Percentiles rank a stretch among this genome's conserved stretches.
Conservation (phyloP, 116 monocot genomes). For the Phalaenopsis hybrid region DNA sequence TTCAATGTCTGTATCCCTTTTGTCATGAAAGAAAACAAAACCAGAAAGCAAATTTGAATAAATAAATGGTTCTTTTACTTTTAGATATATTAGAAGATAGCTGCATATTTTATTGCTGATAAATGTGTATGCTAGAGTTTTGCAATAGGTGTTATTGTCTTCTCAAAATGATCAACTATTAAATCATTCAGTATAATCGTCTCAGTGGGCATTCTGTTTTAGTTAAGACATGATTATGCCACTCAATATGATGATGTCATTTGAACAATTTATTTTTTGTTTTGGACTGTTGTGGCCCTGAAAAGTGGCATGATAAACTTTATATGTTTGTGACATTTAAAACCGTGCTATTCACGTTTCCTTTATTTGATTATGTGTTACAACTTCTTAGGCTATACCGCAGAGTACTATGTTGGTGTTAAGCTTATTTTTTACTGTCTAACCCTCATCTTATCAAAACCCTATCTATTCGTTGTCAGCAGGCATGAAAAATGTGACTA, state of each 20-base stretch:
- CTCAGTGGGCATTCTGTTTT: neutral
- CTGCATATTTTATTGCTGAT: neutral
- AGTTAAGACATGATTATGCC: neutral
- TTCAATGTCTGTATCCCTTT: neutral
- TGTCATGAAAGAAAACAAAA: neutral
- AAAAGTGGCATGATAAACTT: neutral
- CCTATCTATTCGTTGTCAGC: neutral
- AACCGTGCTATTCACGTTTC: neutral
- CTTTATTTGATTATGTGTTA: neutral
- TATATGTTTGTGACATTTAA: neutral
- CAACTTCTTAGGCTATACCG: neutral
- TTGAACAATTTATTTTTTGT: neutral
- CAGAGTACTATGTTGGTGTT: neutral
- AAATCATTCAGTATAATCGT: neutral
- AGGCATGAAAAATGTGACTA: neutral
- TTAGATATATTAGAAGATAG: no score
- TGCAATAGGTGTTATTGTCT: neutral
- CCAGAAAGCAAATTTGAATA: neutral
- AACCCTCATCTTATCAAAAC: neutral
- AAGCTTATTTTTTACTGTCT: neutral
- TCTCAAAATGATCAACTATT: neutral
- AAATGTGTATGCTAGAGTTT: neutral
- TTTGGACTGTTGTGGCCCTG: neutral
- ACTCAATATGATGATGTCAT: neutral
- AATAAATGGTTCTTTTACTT: no score